Conservation (phyloP, 1,139 yeast species). For the Diutina siamensis region DNA sequence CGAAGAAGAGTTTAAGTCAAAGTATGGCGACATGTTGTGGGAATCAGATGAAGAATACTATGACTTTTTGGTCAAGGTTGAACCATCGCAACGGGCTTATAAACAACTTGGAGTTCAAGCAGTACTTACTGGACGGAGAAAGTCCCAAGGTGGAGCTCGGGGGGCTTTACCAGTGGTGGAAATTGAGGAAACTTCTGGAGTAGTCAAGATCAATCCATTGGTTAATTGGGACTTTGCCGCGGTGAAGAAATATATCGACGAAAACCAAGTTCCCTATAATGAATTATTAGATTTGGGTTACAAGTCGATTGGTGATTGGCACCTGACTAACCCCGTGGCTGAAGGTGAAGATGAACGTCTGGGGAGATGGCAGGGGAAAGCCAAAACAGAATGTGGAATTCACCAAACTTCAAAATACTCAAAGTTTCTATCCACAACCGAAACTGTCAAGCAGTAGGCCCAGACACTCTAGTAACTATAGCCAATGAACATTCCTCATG, state of each 20-base stretch:
- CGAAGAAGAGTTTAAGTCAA: slow-evolving; percentile 53
- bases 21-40: slow-evolving; percentile 76
- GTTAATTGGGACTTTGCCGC: slow-evolving; percentile 72
- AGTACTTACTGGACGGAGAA: slow-evolving; percentile 85
- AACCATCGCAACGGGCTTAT: slow-evolving; percentile 84
- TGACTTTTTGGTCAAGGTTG: slow-evolving; percentile 84
- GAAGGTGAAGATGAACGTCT: slow-evolving; percentile 94
- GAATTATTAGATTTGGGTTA: slow-evolving; percentile 77
- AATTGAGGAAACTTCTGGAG: slow-evolving; percentile 53
- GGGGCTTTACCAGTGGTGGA: slow-evolving; percentile 67
- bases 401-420: slow-evolving; percentile 72
- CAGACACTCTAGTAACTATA: no score
- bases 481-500: no score
- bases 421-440: slow-evolving; percentile 22
- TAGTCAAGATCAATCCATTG: slow-evolving; percentile 81
- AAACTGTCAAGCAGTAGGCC: no score
- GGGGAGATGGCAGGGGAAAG: slow-evolving; percentile 92
- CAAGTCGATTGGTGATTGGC: slow-evolving; percentile 92
- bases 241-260: slow-evolving; percentile 59
- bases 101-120: slow-evolving; percentile 59
- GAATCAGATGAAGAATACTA: slow-evolving; percentile 69
- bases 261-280: slow-evolving; percentile 72
- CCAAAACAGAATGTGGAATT: slow-evolving; percentile 93
- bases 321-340: slow-evolving; percentile 78
- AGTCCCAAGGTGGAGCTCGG: slow-evolving; percentile 83